These are phyloP conservation scores for Amphichorda felina DNA, from an alignment of 2,329 filamentous ascomycete species.

Conservation along the genomic window DNA sequence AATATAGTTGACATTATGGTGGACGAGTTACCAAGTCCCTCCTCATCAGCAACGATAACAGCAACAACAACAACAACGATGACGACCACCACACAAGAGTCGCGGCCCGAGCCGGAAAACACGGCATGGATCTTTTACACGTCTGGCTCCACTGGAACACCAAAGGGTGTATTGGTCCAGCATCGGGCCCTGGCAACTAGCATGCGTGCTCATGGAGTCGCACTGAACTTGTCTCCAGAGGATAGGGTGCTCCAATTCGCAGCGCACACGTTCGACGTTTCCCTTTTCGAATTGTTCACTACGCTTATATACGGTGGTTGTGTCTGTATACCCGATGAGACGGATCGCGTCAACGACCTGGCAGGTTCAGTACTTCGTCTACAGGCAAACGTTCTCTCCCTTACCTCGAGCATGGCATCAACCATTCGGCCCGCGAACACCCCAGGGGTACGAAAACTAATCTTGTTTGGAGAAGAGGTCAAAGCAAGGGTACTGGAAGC, in stretches of 20 bases:
- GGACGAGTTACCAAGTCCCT: not conserved
- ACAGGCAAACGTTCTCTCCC: slow-evolving; percentile 1
- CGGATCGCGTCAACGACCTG: slow-evolving; percentile 2
- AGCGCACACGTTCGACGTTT: slow-evolving; percentile 24
- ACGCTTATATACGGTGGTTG: slow-evolving; percentile 24
- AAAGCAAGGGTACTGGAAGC: slow-evolving; percentile 1
- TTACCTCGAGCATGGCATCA: slow-evolving; percentile 1
- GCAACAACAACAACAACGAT: slow-evolving; percentile 1
- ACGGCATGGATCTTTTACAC: slow-evolving; percentile 4
- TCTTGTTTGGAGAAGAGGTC: slow-evolving; percentile 1
- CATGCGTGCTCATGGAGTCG: slow-evolving; percentile 1
- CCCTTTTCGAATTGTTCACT: slow-evolving; percentile 22
- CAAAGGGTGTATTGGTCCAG: slow-evolving; percentile 14
- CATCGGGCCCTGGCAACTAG: slow-evolving; percentile 1
- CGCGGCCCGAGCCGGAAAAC: not conserved
- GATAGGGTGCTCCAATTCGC: slow-evolving; percentile 11
- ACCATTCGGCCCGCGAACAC: slow-evolving; percentile 1
- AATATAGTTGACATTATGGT: not conserved
- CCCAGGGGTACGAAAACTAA: slow-evolving; percentile 3
- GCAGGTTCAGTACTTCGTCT: slow-evolving; percentile 1
- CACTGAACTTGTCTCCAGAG: not conserved
- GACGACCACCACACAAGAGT: not conserved
- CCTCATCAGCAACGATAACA: not conserved
- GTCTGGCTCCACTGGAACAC: slow-evolving; percentile 5
- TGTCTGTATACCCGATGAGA: slow-evolving; percentile 17